These are phyloP conservation scores for Sphagnum magellanicum DNA, from an alignment of 228 moss, liverwort and hornwort genomes.

Conservation along the genomic window DNA sequence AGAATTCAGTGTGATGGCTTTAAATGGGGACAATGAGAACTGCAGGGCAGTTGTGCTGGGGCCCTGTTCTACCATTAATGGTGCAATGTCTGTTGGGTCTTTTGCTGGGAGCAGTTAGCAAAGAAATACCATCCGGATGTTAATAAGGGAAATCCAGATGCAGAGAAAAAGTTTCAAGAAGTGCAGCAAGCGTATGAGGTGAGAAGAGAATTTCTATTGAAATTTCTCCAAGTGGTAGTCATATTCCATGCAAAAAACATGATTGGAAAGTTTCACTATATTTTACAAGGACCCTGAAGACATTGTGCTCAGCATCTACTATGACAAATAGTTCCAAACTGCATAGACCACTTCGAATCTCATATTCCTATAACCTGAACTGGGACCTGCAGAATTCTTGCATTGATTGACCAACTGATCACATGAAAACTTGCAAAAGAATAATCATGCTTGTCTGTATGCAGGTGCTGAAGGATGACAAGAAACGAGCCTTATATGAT, in stretches of 20 bases:
- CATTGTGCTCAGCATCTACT: no score
- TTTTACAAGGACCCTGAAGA: no score
- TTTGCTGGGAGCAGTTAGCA: slow-evolving; percentile 43
- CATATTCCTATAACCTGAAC: no score
- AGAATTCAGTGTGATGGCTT: background rate
- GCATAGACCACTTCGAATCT: no score
- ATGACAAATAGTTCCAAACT: no score
- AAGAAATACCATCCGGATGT: slow-evolving; percentile 85
- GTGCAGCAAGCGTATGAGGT: slow-evolving; percentile 96
- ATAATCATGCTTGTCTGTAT: background rate
- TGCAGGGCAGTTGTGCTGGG: background rate
- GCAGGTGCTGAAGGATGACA: slow-evolving; percentile 81
- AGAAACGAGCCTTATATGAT: slow-evolving; percentile 81
- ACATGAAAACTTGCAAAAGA: no score
- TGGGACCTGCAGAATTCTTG: no score
- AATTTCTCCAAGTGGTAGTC: no score
- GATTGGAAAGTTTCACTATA: no score
- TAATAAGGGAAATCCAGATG: slow-evolving; percentile 69
- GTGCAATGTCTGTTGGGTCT: background rate
- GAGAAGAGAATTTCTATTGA: background rate
- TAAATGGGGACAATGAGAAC: background rate
- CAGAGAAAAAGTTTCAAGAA: slow-evolving; percentile 86
- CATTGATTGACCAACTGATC: no score
- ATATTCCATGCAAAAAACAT: no score
- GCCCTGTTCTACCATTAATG: no score